Conservation (phyloP, 495 filamentous ascomycete species). For the Pyrenopolyporus hunteri region DNA sequence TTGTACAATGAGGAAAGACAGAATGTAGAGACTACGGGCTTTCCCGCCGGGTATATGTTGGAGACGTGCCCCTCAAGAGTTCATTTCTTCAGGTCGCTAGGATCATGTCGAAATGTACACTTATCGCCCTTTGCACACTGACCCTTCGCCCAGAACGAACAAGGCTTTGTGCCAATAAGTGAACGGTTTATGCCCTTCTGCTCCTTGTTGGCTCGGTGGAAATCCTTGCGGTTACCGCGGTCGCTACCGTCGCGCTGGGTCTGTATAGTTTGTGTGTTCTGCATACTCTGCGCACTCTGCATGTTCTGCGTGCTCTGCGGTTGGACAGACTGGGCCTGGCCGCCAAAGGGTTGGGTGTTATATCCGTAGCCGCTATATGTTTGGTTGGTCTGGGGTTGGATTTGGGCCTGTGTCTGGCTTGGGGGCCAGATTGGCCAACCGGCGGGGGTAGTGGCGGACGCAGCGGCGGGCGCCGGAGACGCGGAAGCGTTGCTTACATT, state of each 20-base stretch:
- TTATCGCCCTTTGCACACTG: conserved; percentile 84
- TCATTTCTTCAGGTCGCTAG: conserved; percentile 34
- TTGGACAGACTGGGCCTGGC: conserved; percentile 24
- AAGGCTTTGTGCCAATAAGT: conserved; percentile 64
- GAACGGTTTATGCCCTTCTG: conserved; percentile 53
- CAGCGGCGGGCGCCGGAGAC: not conserved
- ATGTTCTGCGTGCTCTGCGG: conserved; percentile 5
- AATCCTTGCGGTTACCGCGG: conserved; percentile 36
- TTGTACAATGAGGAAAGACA: conserved; percentile 22
- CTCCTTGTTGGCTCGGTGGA: conserved; percentile 33
- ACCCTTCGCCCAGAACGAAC: conserved; percentile 78
- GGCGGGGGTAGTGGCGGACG: not conserved
- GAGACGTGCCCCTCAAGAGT: not conserved
- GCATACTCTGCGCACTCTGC: conserved; percentile 9
- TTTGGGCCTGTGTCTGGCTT: conserved; percentile 29
- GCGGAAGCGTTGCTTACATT: no score
- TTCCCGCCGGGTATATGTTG: not conserved
- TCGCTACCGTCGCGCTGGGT: conserved; percentile 34
- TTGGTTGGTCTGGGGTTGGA: conserved; percentile 25
- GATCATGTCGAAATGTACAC: conserved; percentile 81
- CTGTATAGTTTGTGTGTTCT: no score
- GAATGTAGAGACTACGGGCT: not conserved
- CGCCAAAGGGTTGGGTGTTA: conserved; percentile 14
- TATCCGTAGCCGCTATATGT: conserved; percentile 20
- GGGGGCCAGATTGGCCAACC: conserved; percentile 20